Conservation (phyloP, 2,329 filamentous ascomycete species). For the Ustulina deusta region DNA sequence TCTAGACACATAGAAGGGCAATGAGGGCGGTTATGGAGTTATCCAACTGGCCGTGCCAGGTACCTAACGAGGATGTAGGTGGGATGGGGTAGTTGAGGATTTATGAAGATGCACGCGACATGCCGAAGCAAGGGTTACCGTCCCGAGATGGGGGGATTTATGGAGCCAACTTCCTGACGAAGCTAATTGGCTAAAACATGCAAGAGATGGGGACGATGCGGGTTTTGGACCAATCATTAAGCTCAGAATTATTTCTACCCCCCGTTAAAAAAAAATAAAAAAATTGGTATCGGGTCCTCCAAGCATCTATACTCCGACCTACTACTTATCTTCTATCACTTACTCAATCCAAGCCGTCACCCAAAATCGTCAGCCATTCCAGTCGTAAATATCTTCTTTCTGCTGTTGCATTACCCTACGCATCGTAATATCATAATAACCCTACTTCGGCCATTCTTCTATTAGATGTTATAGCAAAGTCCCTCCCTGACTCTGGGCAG, state of each 20-base stretch:
- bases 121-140: not conserved
- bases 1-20: not conserved
- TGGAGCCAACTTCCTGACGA: too few relatives aligned
- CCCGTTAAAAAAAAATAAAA: too few relatives aligned
- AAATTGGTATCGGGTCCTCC: too few relatives aligned
- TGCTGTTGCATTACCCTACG: not conserved
- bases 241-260: too few relatives aligned
- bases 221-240: too few relatives aligned
- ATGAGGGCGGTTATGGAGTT: not conserved
- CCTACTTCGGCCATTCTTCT: not conserved
- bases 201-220: too few relatives aligned
- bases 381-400: constrained; percentile 6
- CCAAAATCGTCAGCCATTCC: not conserved
- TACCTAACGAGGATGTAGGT: too few relatives aligned
- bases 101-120: not conserved
- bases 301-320: too few relatives aligned
- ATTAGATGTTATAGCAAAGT: constrained; percentile 45
- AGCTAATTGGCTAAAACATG: too few relatives aligned
- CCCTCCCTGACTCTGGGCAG: constrained; percentile 34
- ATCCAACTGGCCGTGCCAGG: too few relatives aligned
- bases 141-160: too few relatives aligned
- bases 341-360: not conserved
- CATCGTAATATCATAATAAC: constrained; percentile 10
- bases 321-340: not conserved
- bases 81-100: too few relatives aligned